These are phyloP conservation scores for Geotrichum cucujoidarum DNA, from an alignment of 1,139 yeast genomes.

Conservation along the genomic window DNA sequence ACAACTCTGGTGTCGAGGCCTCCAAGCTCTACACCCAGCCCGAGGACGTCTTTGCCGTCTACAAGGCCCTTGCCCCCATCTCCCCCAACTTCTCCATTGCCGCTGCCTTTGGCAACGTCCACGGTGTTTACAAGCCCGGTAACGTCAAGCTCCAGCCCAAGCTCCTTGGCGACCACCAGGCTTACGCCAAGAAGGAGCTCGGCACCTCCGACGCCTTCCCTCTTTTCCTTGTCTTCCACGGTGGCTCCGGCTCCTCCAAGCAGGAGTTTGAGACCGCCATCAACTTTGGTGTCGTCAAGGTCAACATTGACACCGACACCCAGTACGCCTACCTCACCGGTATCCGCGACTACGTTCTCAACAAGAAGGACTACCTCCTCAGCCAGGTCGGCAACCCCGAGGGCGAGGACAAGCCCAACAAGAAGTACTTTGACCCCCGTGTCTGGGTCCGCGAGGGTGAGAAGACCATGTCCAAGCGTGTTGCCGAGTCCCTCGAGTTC, in stretches of 20 bases:
- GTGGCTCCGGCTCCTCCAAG: conserved; percentile 98
- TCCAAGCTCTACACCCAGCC: conserved; percentile 90
- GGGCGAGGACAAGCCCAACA: conserved; percentile 93
- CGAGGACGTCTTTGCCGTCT: conserved; percentile 88
- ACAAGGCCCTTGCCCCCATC: conserved; percentile 84
- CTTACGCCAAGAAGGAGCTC: conserved; percentile 60
- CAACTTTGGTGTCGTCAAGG: conserved; percentile 93
- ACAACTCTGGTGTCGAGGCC: conserved; percentile 89
- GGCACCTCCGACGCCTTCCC: conserved; percentile 60
- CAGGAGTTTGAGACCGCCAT: conserved; percentile 89
- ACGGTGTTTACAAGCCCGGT: conserved; percentile 99
- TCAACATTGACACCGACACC: conserved; percentile 98
- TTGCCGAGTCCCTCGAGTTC: conserved; percentile 73
- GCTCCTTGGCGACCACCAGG: conserved; percentile 94
- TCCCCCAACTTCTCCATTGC: conserved; percentile 99
- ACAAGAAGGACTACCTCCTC: conserved; percentile 90
- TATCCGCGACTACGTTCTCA: conserved; percentile 93
- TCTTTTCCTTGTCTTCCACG: conserved; percentile 97
- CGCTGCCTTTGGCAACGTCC: conserved; percentile 99
- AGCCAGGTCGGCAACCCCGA: conserved; percentile 98
- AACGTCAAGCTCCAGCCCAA: conserved; percentile 91
- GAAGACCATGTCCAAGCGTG: conserved; percentile 91
- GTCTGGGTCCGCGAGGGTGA: conserved; percentile 99
- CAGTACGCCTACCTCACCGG: conserved; percentile 96
- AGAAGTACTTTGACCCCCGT: conserved; percentile 99